Evolutionary conservation across 2,329 filamentous ascomycete genomes (phyloP).

Genomic region (Amphichorda felina): DNA sequence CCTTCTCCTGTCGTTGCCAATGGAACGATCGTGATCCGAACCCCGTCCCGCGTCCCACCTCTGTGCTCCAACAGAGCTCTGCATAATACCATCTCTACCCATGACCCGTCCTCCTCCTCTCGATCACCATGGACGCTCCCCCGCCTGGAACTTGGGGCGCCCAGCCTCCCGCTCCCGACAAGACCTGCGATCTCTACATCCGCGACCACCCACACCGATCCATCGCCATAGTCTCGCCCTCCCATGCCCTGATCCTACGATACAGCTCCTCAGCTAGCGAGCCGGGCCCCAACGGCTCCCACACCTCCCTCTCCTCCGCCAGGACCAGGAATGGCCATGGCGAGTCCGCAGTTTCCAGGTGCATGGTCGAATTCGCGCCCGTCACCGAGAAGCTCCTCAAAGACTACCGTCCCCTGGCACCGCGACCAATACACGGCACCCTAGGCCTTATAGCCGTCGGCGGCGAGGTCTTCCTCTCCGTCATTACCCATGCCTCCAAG

Average conservation of each 20-base stretch:
- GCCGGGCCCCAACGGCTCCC: slow-evolving; percentile 44
- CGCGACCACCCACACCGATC: slow-evolving; percentile 79
- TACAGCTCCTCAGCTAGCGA: slow-evolving; percentile 59
- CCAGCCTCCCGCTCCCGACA: slow-evolving; percentile 37
- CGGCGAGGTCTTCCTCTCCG: slow-evolving; percentile 79
- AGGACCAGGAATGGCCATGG: slow-evolving; percentile 22
- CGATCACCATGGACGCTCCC: slow-evolving; percentile 33
- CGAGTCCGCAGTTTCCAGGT: slow-evolving; percentile 37
- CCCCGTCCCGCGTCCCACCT: no score
- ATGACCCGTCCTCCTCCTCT: no score
- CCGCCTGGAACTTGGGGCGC: slow-evolving; percentile 29
- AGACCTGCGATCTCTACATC: slow-evolving; percentile 68
- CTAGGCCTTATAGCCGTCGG: slow-evolving; percentile 77
- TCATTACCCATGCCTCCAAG: slow-evolving; percentile 68
- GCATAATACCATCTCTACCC: no score
- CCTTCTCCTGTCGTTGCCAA: no score
- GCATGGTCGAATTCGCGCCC: slow-evolving; percentile 79
- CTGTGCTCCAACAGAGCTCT: no score
- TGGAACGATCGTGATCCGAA: no score
- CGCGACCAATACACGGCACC: slow-evolving; percentile 70
- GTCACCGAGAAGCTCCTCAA: slow-evolving; percentile 53
- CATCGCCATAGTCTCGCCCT: slow-evolving; percentile 71
- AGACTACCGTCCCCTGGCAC: slow-evolving; percentile 66
- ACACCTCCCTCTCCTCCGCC: slow-evolving; percentile 36
- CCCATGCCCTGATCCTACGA: slow-evolving; percentile 75